phyloP scores from a whole-genome alignment of 163 green algal species.

The Chloromonas sp. region DNA sequence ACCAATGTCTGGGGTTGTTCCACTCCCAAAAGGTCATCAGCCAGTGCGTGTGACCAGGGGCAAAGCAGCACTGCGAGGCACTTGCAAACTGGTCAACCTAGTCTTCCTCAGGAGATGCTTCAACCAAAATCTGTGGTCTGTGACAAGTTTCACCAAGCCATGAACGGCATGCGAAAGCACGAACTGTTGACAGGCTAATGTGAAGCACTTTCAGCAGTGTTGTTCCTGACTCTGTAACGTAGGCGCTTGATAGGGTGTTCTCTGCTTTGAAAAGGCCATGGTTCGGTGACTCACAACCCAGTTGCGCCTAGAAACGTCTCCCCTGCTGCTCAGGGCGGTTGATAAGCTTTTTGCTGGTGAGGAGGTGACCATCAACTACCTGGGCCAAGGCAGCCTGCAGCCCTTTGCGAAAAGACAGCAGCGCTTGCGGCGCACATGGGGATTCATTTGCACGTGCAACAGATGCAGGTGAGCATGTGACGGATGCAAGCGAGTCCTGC shows the following conservation, averaged over 20 bases:
- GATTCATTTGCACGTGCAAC: not conserved
- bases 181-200: too few species aligned
- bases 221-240: not conserved
- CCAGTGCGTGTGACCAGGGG: not conserved
- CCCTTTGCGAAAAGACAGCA: not conserved
- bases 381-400: not conserved
- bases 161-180: too few species aligned
- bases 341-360: not conserved
- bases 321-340: not conserved
- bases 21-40: not conserved
- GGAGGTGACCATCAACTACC: not conserved
- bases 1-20: not conserved
- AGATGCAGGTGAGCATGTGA: not conserved
- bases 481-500: not conserved
- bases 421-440: not conserved
- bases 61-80: not conserved
- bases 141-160: too few species aligned
- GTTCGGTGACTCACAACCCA: not conserved
- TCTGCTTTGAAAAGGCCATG: not conserved
- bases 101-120: not conserved
- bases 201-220: not conserved
- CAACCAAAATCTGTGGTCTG: too few species aligned
- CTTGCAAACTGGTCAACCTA: not conserved
- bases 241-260: not conserved
- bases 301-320: not conserved